A percentile compares a stretch with the other conserved stretches of the same genome.
Evolutionary conservation across 1,284 basidiomycete species (phyloP).

Genomic region (Ceratobasidium sp.): DNA sequence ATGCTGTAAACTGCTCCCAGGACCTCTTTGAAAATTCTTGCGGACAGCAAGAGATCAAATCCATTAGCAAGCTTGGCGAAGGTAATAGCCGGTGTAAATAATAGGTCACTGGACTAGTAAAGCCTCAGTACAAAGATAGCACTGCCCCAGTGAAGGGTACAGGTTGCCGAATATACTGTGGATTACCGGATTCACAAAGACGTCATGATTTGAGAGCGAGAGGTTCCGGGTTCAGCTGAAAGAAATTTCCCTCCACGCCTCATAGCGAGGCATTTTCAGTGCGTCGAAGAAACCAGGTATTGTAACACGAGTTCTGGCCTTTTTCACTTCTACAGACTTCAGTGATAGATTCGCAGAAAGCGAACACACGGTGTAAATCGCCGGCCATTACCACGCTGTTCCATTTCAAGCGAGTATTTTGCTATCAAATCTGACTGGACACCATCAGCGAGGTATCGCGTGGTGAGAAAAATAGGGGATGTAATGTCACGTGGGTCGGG

Average conservation of each 20-base stretch:
- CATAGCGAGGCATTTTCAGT: not conserved
- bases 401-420: constrained; percentile 1
- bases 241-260: not conserved
- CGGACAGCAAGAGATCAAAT: too few relatives aligned
- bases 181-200: constrained; percentile 9
- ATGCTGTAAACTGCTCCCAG: not conserved
- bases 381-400: constrained; percentile 35
- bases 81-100: not conserved
- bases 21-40: not conserved
- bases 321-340: not conserved
- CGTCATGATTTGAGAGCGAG: constrained; percentile 4
- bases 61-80: too few relatives aligned
- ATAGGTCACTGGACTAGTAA: not conserved
- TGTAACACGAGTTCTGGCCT: not conserved
- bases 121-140: not conserved
- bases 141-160: not conserved
- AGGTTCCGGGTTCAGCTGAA: not conserved
- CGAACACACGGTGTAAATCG: not conserved
- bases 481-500: constrained; percentile 30
- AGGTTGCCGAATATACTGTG: not conserved
- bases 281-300: not conserved
- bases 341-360: not conserved
- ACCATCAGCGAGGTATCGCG: not conserved
- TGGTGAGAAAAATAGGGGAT: constrained; percentile 24
- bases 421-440: constrained; percentile 1